A percentile compares a stretch with the other conserved stretches of the same genome.
phyloP scores from a whole-genome alignment of 306 rosid genomes.

The Rubus parviflorus region DNA sequence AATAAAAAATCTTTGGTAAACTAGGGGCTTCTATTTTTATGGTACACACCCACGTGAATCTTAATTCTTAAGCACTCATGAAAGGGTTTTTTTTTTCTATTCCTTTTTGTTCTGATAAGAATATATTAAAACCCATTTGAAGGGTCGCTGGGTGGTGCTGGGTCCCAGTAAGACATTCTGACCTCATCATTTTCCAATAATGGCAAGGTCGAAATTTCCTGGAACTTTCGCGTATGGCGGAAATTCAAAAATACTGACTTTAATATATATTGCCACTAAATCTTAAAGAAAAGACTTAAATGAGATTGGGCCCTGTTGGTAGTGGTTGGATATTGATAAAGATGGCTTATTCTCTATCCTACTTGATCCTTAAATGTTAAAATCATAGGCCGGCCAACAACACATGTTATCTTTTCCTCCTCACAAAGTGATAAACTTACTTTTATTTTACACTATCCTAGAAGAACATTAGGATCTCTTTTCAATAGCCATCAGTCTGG shows the following conservation, averaged over 20 bases:
- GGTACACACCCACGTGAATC: no score
- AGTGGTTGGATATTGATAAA: neutral
- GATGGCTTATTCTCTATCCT: neutral
- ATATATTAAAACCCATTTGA: no score
- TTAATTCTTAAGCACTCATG: no score
- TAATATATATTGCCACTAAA: neutral
- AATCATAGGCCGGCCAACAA: neutral
- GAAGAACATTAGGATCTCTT: neutral
- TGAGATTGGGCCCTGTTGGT: neutral
- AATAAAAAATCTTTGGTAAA: no score
- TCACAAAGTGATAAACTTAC: neutral
- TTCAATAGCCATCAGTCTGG: neutral
- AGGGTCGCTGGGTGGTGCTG: no score
- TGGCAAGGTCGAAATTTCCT: slow-evolving; percentile 11
- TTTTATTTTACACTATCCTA: neutral
- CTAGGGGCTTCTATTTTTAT: no score
- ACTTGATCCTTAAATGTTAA: neutral
- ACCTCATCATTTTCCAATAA: neutral
- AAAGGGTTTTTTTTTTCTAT: no score
- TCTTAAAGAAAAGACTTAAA: neutral
- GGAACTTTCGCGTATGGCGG: neutral
- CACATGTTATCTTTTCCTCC: neutral
- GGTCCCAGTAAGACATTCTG: no score
- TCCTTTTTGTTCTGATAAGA: no score
- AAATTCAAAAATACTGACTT: neutral